These are phyloP conservation scores for Astrocystis sublimbata DNA, from an alignment of 495 filamentous ascomycete species.

Conservation along the genomic window DNA sequence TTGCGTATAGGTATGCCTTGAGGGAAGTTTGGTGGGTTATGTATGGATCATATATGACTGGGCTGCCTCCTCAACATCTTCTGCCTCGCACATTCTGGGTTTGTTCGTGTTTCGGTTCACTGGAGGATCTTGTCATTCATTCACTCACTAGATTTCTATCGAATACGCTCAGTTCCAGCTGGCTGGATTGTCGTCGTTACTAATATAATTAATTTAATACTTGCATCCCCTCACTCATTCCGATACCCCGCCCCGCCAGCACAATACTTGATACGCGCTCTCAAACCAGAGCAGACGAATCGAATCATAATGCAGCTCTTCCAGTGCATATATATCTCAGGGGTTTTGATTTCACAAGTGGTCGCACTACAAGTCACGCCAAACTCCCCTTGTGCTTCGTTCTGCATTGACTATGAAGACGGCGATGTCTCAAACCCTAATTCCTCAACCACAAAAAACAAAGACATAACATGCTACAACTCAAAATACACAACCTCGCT, in stretches of 20 bases:
- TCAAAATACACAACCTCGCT: conserved; percentile 33
- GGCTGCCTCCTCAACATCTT: not conserved
- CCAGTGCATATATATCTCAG: conserved; percentile 19
- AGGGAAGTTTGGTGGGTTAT: not conserved
- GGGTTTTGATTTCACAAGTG: conserved; percentile 28
- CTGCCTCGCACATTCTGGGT: not conserved
- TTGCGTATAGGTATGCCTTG: not conserved
- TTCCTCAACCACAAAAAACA: conserved; percentile 43
- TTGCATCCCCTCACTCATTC: not conserved
- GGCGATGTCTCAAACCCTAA: conserved; percentile 46
- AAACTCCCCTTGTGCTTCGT: conserved; percentile 51
- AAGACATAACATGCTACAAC: conserved; percentile 52
- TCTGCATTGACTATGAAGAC: conserved; percentile 42
- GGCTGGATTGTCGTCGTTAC: conserved; percentile 15
- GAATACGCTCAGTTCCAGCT: conserved; percentile 10
- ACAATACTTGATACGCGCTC: not conserved
- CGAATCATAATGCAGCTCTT: conserved; percentile 22
- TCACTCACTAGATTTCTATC: not conserved
- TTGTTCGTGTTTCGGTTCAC: not conserved
- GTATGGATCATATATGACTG: conserved; percentile 1
- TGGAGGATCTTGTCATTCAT: not conserved
- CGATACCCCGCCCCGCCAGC: not conserved
- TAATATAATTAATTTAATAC: conserved; percentile 26
- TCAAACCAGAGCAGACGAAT: not conserved
- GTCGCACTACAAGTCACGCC: conserved; percentile 50